Evolutionary conservation across 1,284 basidiomycete genomes (phyloP), one percentile per base, ranked within the genome.

Genomic region (Cerrena zonata): DNA sequence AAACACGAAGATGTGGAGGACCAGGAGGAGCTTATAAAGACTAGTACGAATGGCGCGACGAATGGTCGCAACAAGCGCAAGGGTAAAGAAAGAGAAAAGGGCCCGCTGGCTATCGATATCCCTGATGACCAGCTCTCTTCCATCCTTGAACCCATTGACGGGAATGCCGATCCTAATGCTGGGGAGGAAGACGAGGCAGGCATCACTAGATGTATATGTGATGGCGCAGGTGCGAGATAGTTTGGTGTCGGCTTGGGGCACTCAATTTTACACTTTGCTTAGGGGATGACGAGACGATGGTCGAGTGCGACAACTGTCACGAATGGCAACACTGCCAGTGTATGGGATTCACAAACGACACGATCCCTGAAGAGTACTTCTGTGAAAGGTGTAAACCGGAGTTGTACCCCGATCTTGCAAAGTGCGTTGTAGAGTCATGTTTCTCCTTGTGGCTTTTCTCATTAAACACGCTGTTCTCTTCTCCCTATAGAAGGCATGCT

Each of bases 261-360:
- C 30, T 34, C 15, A 34, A 34, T 34, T 34, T 34, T 34, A 34
- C 15, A 47, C 24, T 18, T 40, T n/a, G n/a, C n/a, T n/a, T n/a
- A 69, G 88, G 90, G 63, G 89, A 89, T 62, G 84, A 86, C 60
- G 91, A 92, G 69, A 89, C 93, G 66, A 97, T 98, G 93, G 93
- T 97, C 47, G 90, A 94, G 69, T 99, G 95, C 72, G 95, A 99
- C 72, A 86, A 79, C 49, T 99, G 95, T 76, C 90, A 92, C 63
- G 91, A 92, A 55, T 99, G 95, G 95, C 95, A 99, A 70, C 95
- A 99, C 68, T 94, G 94, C 18, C 79, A 87, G 26, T 99, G 95
- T 71, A 94, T 99, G 84, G 95, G 95, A 45, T 91, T 91, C 67
- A 82, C 86, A 39, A 90, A 94, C 65, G 87, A 89, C 54, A 86